Percentiles rank a stretch among this genome's conserved stretches.
Conservation (phyloP, 495 filamentous ascomycete genomes). For the Neurospora tetraspora region DNA sequence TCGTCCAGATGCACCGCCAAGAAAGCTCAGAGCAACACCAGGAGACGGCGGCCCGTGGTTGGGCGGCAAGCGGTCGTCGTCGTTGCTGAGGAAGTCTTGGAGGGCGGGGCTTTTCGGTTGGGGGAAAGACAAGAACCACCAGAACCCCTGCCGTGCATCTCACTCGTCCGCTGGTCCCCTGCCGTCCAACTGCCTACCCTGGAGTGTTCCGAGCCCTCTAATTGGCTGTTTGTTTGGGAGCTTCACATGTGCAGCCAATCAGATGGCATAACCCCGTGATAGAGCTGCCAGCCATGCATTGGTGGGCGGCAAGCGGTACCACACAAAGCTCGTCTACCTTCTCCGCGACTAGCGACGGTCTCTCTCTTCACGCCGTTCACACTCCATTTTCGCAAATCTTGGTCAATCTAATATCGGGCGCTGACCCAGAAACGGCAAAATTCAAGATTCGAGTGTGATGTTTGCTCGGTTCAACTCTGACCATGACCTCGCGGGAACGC, state of each 20-base stretch:
- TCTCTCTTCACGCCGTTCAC: background rate
- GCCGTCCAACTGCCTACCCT: constrained; percentile 12
- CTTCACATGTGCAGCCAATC: constrained; percentile 19
- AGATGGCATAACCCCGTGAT: constrained; percentile 18
- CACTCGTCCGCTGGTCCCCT: constrained; percentile 2
- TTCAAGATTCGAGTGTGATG: background rate
- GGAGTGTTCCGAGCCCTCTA: constrained; percentile 13
- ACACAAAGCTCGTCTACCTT: constrained; percentile 5
- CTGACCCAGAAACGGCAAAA: background rate
- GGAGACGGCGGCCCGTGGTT: constrained; percentile 18
- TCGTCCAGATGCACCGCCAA: constrained; percentile 7
- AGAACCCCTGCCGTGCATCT: background rate
- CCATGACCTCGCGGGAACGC: background rate
- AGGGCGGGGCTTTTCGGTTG: background rate
- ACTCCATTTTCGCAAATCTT: background rate
- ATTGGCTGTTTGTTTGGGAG: constrained; percentile 7
- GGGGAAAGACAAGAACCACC: background rate
- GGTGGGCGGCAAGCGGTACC: constrained; percentile 26
- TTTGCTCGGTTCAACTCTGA: background rate
- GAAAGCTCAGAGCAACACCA: constrained; percentile 3
- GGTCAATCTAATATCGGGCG: background rate
- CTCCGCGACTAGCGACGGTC: constrained; percentile 2
- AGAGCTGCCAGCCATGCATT: constrained; percentile 24
- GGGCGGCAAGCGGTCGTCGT: constrained; percentile 15
- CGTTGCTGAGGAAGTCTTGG: background rate